A percentile compares a stretch with the other conserved stretches of the same genome.
Evolutionary conservation across 2,329 filamentous ascomycete species (phyloP).

Genomic region (Trichophyton schoenleinii): DNA sequence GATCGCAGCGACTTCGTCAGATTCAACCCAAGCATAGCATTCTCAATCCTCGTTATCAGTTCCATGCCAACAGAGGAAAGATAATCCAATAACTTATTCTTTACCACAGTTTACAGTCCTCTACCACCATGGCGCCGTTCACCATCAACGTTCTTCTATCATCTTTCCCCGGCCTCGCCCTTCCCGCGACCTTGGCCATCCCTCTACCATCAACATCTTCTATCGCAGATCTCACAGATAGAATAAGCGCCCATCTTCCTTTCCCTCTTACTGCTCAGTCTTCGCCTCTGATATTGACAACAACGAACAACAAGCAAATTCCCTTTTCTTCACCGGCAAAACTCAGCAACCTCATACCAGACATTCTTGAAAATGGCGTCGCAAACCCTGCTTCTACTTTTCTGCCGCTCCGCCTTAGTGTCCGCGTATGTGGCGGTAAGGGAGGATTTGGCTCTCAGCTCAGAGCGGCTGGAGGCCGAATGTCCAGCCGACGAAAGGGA

Average conservation of each 20-base stretch:
- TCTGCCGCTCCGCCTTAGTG: slow-evolving; percentile 67
- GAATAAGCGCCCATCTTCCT: slow-evolving; percentile 46
- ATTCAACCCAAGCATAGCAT: neutral
- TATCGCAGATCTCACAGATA: slow-evolving; percentile 53
- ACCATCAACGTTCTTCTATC: slow-evolving; percentile 72
- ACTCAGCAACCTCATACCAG: slow-evolving; percentile 51
- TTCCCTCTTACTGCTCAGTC: slow-evolving; percentile 44
- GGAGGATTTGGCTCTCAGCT: slow-evolving; percentile 96
- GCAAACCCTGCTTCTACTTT: slow-evolving; percentile 47
- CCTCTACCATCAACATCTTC: slow-evolving; percentile 54
- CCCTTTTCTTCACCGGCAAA: slow-evolving; percentile 40
- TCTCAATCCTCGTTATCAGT: neutral
- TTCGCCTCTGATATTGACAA: slow-evolving; percentile 60
- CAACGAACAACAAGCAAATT: slow-evolving; percentile 63
- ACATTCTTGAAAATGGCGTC: slow-evolving; percentile 20
- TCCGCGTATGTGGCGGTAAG: slow-evolving; percentile 80
- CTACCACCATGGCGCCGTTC: slow-evolving; percentile 9
- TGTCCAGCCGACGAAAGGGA: slow-evolving; percentile 89
- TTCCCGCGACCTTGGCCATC: slow-evolving; percentile 73
- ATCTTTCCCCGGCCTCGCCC: slow-evolving; percentile 67
- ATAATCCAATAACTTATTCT: neutral
- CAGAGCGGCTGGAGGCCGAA: slow-evolving; percentile 89
- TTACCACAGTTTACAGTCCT: neutral
- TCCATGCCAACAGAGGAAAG: neutral
- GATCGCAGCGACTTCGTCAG: neutral